A percentile compares a stretch with the other conserved stretches of the same genome.
Conservation (phyloP, 1,284 basidiomycete genomes). For the Sporisorium scitamineum region DNA sequence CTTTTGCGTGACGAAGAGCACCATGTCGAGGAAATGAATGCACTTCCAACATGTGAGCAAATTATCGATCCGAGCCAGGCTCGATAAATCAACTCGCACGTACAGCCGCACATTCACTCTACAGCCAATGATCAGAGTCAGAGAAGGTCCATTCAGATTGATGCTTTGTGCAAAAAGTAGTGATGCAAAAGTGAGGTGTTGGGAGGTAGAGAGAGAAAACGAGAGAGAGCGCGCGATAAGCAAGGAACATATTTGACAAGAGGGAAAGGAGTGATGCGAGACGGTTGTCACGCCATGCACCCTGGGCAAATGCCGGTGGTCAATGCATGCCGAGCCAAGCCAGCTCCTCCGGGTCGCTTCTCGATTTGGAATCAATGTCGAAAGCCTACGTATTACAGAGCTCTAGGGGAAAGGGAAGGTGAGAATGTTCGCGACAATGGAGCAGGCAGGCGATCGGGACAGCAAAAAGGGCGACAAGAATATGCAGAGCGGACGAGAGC, state of each 20-base stretch:
- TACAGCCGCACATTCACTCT: not conserved
- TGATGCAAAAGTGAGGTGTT: conserved; percentile 33
- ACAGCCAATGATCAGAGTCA: not conserved
- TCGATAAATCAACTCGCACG: too few species aligned
- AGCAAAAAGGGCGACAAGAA: conserved; percentile 3
- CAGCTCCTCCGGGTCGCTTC: conserved; percentile 17
- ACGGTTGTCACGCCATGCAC: conserved; percentile 1
- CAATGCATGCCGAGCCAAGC: not conserved
- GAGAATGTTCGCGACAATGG: conserved; percentile 21
- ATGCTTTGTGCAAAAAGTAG: conserved; percentile 46
- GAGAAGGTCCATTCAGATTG: conserved; percentile 45
- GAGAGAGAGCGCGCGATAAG: conserved; percentile 5
- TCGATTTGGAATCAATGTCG: conserved; percentile 5
- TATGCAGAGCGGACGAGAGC: conserved; percentile 15
- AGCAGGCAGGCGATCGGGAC: conserved; percentile 11
- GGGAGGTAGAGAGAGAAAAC: conserved; percentile 6
- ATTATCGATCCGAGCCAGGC: too few species aligned
- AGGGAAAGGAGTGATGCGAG: conserved; percentile 8
- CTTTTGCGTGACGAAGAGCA: too few species aligned
- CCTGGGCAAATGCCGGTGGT: too few species aligned
- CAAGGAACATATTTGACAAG: conserved; percentile 32
- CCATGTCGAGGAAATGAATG: too few species aligned
- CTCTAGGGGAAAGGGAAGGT: conserved; percentile 28
- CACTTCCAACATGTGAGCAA: too few species aligned
- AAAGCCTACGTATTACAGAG: conserved; percentile 36